Evolutionary conservation across 352 stramenopile species (phyloP), one percentile per base, ranked within the genome.

Genomic region (Porosira glacialis): DNA sequence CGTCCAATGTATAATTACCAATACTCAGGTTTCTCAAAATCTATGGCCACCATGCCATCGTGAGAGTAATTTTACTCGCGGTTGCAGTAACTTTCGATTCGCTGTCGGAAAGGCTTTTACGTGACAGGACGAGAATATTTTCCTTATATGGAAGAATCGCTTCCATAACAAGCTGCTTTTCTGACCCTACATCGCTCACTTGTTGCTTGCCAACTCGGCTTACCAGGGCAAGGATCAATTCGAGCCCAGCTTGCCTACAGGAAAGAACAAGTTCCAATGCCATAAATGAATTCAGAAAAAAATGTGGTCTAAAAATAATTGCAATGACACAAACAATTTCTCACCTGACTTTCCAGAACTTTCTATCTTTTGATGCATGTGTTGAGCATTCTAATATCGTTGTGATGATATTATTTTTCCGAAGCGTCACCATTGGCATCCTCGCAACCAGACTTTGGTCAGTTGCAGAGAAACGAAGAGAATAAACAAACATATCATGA

Each of bases 281-380:
- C 39, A 49, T 31, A 48, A 21, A 17, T 48, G 24, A 4, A 7
- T 48, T 17, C 17, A 7, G 15, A n/a, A 48, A 48, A 15, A 15
- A 41, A 41, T 15, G 8, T 8, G 8, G 8, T 41, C 15, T 41
- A 15, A 41, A 41, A 41, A 41, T 15, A 15, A 7, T 15, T 15
- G 44, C 31, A 27, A 21, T 19, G 3, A 47, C 33, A 5, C 1
- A 38, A 22, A 60, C 2, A 31, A 13, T 13, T n/a, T 51, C 74
- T 27, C 71, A 70, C 60, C 80, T 57, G 21, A 90, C 83, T 74
- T 78, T 82, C 84, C 81, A 91, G 48, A 91, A 91, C 49, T 88
- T 89, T 59, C 69, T 78, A 64, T 91, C 84, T 45, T 83, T 84
- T 19, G 83, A 35, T 35, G 81, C 64, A 19, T 72, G 52, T 11